phyloP scores from a whole-genome alignment of 306 rosid species.

The Acmispon strigosus region DNA sequence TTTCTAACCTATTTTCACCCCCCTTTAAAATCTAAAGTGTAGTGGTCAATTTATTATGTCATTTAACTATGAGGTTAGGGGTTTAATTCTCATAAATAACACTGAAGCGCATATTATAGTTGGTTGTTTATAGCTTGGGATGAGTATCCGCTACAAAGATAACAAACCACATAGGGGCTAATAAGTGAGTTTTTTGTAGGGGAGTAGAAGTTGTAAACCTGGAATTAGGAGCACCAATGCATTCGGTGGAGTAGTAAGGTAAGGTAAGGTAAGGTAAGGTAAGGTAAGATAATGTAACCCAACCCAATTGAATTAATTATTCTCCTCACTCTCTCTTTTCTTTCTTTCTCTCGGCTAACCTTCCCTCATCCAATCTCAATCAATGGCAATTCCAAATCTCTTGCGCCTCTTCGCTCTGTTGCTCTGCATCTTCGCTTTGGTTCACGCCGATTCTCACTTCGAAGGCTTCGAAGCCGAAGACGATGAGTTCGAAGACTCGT shows the following conservation, averaged over 20 bases:
- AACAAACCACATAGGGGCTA: too few species aligned
- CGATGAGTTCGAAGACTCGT: slow-evolving; percentile 47
- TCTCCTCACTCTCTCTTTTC: background rate
- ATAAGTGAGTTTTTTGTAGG: too few species aligned
- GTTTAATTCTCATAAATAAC: too few species aligned
- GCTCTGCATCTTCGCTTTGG: slow-evolving; percentile 14
- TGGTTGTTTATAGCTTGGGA: too few species aligned
- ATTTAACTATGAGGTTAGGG: too few species aligned
- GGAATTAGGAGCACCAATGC: background rate
- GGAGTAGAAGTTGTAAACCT: background rate
- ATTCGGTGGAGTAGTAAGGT: background rate
- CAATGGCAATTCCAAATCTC: slow-evolving; percentile 26
- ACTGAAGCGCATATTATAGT: too few species aligned
- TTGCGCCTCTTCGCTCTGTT: background rate
- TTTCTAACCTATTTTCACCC: too few species aligned
- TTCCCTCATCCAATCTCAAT: background rate
- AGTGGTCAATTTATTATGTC: too few species aligned
- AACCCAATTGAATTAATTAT: too few species aligned
- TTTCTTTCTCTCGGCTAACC: background rate
- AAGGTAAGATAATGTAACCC: background rate
- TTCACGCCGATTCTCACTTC: slow-evolving; percentile 61
- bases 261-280: too few species aligned
- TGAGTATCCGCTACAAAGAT: too few species aligned
- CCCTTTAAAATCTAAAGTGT: too few species aligned
- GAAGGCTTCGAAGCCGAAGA: slow-evolving; percentile 82